Evolutionary conservation across 306 rosid genomes (phyloP), one percentile per base, ranked within the genome.

Genomic region (Gynostemma pentaphyllum): DNA sequence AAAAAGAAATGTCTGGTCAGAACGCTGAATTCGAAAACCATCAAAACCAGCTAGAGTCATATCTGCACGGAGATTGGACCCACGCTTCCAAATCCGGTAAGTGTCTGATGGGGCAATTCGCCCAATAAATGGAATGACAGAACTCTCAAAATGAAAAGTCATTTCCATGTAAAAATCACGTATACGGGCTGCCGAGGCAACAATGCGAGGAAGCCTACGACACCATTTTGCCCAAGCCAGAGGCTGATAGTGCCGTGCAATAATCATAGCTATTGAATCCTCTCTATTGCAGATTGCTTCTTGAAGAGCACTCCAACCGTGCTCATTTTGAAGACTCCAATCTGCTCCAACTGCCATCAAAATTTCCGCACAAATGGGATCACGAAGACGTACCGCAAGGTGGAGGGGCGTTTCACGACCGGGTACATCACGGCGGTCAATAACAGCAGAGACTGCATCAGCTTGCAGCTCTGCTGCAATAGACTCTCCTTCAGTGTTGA

Each of bases 171-270:
- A 92, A 78, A 88, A 92, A 74, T 92, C 97, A 55, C 95, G 96
- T 41, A 91, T 87, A 0, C 95, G 91, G 5, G 82, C 22, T 5
- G 90, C 83, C 0, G 97, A 83, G 62, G 97, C 97, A 66, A 85
- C 80, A 51, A 91, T 91, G 41, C 97, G 94, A 66, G 99, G 99
- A 86, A 92, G 79, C 80, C 99, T 78, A 72, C 99, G 77, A 55
- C 99, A 92, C 99, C 99, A 92, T 74, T 92, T 92, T 5, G 99
- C 99, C 99, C 96, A 92, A 42, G 96, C 96, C 72, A 92, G 64
- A 44, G 95, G 99, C 85, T 86, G 99, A 71, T 92, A 84, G 53
- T 88, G 88, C 76, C 94, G 81, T 40, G 89, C 85, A 68, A 92
- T 86, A 13, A 75, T 76, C 86, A 70, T 81, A n/a, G 99, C 89